phyloP scores from a whole-genome alignment of 768 basidiomycete species.

The Botryobasidium botryosum region DNA sequence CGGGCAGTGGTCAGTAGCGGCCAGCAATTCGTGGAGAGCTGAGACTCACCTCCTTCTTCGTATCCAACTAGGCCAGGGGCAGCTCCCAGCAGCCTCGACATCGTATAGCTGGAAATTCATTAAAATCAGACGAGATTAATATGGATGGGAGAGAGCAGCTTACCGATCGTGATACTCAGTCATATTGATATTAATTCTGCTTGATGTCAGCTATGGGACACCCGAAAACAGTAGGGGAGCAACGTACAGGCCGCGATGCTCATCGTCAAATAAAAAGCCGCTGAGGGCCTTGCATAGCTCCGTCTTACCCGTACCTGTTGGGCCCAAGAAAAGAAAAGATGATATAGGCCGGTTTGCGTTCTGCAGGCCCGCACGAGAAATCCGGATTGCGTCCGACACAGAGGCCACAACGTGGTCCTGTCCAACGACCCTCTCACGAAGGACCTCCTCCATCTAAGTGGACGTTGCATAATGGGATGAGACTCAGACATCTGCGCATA shows the following conservation, averaged over 20 bases:
- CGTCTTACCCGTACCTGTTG: constrained; percentile 84
- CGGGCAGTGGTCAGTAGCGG: neutral
- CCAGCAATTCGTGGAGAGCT: neutral
- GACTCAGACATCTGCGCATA: too few relatives aligned
- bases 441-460: constrained; percentile 67
- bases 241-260: constrained; percentile 64
- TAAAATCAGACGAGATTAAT: constrained; percentile 4
- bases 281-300: constrained; percentile 82
- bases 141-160: neutral
- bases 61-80: constrained; percentile 76
- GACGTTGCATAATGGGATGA: too few relatives aligned
- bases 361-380: constrained; percentile 81
- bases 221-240: neutral
- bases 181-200: constrained; percentile 84
- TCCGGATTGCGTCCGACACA: constrained; percentile 78
- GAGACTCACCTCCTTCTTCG: constrained; percentile 40
- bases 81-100: constrained; percentile 80
- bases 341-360: constrained; percentile 81
- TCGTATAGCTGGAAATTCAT: constrained; percentile 80
- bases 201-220: neutral
- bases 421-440: constrained; percentile 64
- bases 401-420: constrained; percentile 79
- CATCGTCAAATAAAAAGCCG: constrained; percentile 77
- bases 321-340: constrained; percentile 81
- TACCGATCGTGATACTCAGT: constrained; percentile 40